Percentiles rank a stretch among this genome's conserved stretches.
These are phyloP conservation scores for Stenogyne calaminthoides DNA, from an alignment of 305 asterid species.

Conservation along the genomic window DNA sequence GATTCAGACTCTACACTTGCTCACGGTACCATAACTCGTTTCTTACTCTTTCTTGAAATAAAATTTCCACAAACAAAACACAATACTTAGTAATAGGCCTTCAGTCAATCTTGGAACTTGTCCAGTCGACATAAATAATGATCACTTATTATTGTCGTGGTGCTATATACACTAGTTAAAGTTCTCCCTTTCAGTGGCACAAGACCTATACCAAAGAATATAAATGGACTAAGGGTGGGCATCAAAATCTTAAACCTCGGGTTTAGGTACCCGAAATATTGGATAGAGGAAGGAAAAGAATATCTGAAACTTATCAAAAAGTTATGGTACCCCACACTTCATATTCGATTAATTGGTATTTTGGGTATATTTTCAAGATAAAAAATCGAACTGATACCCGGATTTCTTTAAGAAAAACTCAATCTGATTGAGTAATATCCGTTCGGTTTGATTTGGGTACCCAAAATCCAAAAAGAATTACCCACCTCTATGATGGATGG, in stretches of 20 bases:
- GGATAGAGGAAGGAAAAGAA: too few species aligned
- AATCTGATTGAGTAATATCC: not conserved
- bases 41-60: not conserved
- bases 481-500: not conserved
- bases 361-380: not conserved
- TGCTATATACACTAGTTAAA: not conserved
- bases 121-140: not conserved
- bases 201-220: not conserved
- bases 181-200: not conserved
- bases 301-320: too few species aligned
- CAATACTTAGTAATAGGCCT: not conserved
- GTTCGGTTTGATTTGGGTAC: not conserved
- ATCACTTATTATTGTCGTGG: not conserved
- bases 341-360: not conserved
- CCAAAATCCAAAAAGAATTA: not conserved
- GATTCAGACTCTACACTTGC: not conserved
- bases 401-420: too few species aligned
- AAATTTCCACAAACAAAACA: not conserved
- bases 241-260: too few species aligned
- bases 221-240: too few species aligned
- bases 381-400: too few species aligned
- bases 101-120: not conserved
- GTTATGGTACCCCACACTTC: not conserved
- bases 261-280: too few species aligned
- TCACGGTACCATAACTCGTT: not conserved